A percentile compares a stretch with the other conserved stretches of the same genome.
These are phyloP conservation scores for Metarhizium album DNA, from an alignment of 2,329 filamentous ascomycete genomes.

Conservation along the genomic window DNA sequence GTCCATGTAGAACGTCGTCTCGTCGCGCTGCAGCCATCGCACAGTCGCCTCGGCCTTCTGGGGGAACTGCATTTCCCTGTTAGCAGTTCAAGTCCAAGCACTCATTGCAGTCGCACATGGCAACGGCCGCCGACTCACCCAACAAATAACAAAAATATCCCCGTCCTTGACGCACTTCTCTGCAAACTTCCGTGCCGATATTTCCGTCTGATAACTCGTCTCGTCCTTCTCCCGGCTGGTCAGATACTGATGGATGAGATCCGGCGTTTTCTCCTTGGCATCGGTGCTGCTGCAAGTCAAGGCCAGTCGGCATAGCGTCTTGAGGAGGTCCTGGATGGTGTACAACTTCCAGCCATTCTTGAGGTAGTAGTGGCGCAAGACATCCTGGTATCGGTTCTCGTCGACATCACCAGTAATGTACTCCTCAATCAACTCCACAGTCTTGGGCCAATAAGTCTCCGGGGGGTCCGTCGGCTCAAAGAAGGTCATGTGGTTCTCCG, in stretches of 20 bases:
- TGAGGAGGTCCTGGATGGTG: constrained; percentile 80
- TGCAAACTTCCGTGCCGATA: constrained; percentile 81
- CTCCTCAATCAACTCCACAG: constrained; percentile 76
- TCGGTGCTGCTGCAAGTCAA: constrained; percentile 77
- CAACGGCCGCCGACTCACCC: constrained; percentile 51
- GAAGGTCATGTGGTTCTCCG: constrained; percentile 69
- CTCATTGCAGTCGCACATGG: neutral
- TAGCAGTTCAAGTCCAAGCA: constrained; percentile 16
- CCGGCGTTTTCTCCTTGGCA: constrained; percentile 83
- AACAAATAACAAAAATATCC: constrained; percentile 82
- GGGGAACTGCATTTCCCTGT: constrained; percentile 46
- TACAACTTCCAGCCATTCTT: constrained; percentile 89
- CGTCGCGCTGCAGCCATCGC: constrained; percentile 57
- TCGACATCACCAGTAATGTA: constrained; percentile 76
- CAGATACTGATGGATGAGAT: constrained; percentile 81
- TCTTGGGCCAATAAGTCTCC: constrained; percentile 74
- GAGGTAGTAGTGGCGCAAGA: constrained; percentile 83
- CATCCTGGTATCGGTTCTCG: constrained; percentile 75
- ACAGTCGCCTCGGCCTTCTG: constrained; percentile 56
- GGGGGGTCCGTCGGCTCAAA: constrained; percentile 52
- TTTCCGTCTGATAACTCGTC: constrained; percentile 82
- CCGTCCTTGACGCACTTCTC: constrained; percentile 89
- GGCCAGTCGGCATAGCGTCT: constrained; percentile 69
- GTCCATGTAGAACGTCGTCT: constrained; percentile 75
- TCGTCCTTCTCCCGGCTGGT: constrained; percentile 70